A percentile compares a stretch with the other conserved stretches of the same genome.
phyloP scores from a whole-genome alignment of 441 rosid species.

The Pelargonium exstipulatum region DNA sequence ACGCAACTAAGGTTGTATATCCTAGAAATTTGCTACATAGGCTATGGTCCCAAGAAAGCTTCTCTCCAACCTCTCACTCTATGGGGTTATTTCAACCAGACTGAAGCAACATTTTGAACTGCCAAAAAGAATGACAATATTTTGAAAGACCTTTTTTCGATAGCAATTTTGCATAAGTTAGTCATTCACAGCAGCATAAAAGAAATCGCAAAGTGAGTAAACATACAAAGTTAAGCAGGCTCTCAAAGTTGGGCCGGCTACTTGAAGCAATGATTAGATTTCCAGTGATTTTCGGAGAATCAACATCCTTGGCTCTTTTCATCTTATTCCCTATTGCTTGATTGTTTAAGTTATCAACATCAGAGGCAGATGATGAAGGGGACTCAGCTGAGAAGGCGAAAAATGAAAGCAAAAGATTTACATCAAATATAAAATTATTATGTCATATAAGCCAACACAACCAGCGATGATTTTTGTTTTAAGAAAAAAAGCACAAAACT shows the following conservation, averaged over 20 bases:
- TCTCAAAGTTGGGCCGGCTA: slow-evolving; percentile 10
- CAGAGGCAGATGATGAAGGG: slow-evolving; percentile 18
- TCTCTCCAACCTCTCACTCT: not conserved
- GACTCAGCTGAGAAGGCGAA: slow-evolving; percentile 13
- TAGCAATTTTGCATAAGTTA: not conserved
- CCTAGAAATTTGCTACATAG: not conserved
- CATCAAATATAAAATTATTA: not conserved
- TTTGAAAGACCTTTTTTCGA: not conserved
- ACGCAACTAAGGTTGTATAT: not conserved
- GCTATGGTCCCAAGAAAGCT: not conserved
- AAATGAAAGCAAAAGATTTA: not conserved
- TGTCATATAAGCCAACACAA: not conserved
- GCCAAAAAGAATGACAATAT: not conserved
- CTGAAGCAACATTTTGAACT: not conserved
- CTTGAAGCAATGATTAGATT: slow-evolving; percentile 16
- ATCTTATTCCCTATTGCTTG: slow-evolving; percentile 12
- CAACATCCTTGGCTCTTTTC: slow-evolving; percentile 10
- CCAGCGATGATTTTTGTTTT: not conserved
- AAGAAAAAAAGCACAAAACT: not conserved
- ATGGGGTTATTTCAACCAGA: not conserved
- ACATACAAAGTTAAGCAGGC: slow-evolving; percentile 15
- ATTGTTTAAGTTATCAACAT: slow-evolving; percentile 19
- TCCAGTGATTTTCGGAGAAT: slow-evolving; percentile 18
- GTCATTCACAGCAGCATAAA: not conserved
- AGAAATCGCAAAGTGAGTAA: not conserved